Evolutionary conservation across 257 asterid species (phyloP).

Genomic region (Paraleonurus japonicus): DNA sequence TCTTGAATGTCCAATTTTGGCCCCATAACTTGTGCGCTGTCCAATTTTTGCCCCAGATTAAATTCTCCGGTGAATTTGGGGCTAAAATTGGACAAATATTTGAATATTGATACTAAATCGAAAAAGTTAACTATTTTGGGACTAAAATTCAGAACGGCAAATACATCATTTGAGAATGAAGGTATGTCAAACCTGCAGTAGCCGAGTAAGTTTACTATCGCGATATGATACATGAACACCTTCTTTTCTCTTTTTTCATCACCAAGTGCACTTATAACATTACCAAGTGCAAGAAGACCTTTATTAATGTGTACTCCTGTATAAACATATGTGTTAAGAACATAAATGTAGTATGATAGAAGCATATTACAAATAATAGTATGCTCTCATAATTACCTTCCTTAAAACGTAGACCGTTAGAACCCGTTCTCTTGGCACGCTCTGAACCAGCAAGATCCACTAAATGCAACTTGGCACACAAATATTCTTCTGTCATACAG

Average conservation of each 20-base stretch:
- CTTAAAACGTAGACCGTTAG: slow-evolving; percentile 89
- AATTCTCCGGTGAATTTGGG: too few relatives aligned
- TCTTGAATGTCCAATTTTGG: too few relatives aligned
- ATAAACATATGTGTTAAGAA: slow-evolving; percentile 19
- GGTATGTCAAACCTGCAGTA: slow-evolving; percentile 66
- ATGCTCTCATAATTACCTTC: slow-evolving; percentile 49
- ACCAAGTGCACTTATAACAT: slow-evolving; percentile 92
- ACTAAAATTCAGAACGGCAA: not conserved
- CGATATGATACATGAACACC: slow-evolving; percentile 92
- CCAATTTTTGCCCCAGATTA: too few relatives aligned
- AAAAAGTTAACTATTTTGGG: too few relatives aligned
- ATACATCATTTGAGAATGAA: not conserved
- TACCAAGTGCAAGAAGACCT: slow-evolving; percentile 96
- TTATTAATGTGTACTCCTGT: slow-evolving; percentile 94
- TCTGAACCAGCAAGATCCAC: slow-evolving; percentile 98
- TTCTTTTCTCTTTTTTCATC: slow-evolving; percentile 93
- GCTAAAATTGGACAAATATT: too few relatives aligned
- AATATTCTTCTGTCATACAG: slow-evolving; percentile 71
- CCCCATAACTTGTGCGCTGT: too few relatives aligned
- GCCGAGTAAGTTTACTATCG: slow-evolving; percentile 96
- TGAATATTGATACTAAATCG: too few relatives aligned
- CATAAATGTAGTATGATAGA: not conserved
- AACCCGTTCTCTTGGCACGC: slow-evolving; percentile 92
- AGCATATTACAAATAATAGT: not conserved
- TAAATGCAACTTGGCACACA: slow-evolving; percentile 89